These are phyloP conservation scores for Fusarium dlaminii DNA, from an alignment of 2,329 filamentous ascomycete genomes.

Conservation along the genomic window DNA sequence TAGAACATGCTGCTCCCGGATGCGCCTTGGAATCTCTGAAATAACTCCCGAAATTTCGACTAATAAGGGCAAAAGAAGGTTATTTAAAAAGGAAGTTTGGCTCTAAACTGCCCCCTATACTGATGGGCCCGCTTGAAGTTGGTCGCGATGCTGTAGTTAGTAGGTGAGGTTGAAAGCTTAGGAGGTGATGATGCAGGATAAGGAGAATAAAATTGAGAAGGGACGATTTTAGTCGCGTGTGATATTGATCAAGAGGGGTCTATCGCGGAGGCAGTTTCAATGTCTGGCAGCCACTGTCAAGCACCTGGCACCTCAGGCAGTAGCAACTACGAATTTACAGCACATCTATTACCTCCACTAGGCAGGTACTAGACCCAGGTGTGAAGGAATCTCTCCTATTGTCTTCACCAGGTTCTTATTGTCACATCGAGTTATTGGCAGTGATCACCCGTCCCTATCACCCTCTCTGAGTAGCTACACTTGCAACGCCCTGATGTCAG, in stretches of 20 bases:
- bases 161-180: slow-evolving; percentile 6
- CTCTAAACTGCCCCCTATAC: neutral
- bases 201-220: slow-evolving; percentile 1
- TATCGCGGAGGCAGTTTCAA: neutral
- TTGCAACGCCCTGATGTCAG: neutral
- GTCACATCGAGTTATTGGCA: neutral
- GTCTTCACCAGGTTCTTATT: neutral
- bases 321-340: neutral
- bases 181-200: neutral
- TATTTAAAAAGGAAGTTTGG: neutral
- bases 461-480: neutral
- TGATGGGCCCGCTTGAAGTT: neutral
- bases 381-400: neutral
- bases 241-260: neutral
- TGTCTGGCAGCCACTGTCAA: slow-evolving; percentile 28
- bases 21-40: neutral
- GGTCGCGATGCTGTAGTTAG: slow-evolving; percentile 13
- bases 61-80: neutral
- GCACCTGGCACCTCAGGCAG: slow-evolving; percentile 28
- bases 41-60: neutral
- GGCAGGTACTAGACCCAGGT: too few species aligned
- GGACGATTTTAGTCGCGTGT: slow-evolving; percentile 12
- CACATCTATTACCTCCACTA: neutral
- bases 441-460: neutral
- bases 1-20: slow-evolving; percentile 77